These are phyloP conservation scores for Asterionellopsis glacialis DNA, from an alignment of 108 stramenopile genomes.

Conservation along the genomic window DNA sequence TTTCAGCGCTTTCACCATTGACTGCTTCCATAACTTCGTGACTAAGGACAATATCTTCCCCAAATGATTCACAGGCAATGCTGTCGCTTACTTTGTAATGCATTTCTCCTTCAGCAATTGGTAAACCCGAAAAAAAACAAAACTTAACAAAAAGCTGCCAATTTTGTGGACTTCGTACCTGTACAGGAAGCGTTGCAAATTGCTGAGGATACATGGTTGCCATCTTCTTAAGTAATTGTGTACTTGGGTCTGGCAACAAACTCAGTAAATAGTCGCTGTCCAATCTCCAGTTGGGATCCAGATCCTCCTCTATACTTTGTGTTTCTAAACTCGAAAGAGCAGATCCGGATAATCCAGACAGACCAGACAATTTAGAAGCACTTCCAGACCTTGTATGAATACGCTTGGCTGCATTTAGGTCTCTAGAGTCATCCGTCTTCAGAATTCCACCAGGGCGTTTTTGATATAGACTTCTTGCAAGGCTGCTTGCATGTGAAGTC, in stretches of 20 bases:
- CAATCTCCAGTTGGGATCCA: constrained; percentile 48
- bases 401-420: neutral
- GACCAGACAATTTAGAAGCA: neutral
- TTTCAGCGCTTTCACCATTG: constrained; percentile 66
- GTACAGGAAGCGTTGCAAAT: constrained; percentile 69
- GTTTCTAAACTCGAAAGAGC: neutral
- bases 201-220: constrained; percentile 48
- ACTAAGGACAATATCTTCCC: constrained; percentile 60
- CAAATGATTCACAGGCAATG: constrained; percentile 26
- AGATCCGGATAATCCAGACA: neutral
- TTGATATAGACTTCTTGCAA: neutral
- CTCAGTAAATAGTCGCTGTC: constrained; percentile 41
- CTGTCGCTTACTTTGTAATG: constrained; percentile 71
- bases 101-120: constrained; percentile 86
- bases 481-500: neutral
- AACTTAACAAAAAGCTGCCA: constrained; percentile 81
- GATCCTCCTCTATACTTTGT: constrained; percentile 36
- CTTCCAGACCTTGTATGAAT: neutral
- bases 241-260: constrained; percentile 46
- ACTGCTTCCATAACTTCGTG: constrained; percentile 87
- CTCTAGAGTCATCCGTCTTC: neutral
- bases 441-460: neutral
- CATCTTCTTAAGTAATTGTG: constrained; percentile 58
- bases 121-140: constrained; percentile 83
- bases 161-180: constrained; percentile 55